A percentile compares a stretch with the other conserved stretches of the same genome.
Evolutionary conservation across 208 protist genomes (phyloP).

Genomic region (Trypanosoma scelopori): DNA sequence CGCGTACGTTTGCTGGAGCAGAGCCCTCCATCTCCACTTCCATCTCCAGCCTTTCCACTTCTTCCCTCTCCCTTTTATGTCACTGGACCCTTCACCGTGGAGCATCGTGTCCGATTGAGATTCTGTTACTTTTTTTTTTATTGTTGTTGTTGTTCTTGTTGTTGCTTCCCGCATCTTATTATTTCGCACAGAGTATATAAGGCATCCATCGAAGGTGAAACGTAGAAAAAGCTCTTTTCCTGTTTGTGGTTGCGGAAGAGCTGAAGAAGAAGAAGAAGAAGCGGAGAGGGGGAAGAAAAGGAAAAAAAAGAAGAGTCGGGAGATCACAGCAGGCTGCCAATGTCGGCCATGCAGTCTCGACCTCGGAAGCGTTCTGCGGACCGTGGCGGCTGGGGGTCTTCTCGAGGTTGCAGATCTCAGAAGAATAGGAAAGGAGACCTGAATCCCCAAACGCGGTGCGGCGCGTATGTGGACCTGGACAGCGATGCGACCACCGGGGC

Average conservation of each 20-base stretch:
- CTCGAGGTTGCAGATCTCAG: background rate
- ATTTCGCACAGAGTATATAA: too few relatives aligned
- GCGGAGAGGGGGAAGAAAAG: background rate
- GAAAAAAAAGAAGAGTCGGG: background rate
- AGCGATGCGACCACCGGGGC: background rate
- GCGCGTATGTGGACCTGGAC: background rate
- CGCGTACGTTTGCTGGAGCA: too few relatives aligned
- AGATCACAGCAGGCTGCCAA: constrained; percentile 4
- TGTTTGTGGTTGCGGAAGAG: background rate
- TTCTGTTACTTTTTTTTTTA: too few relatives aligned
- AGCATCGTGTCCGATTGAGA: too few relatives aligned
- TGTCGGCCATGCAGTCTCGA: constrained; percentile 13
- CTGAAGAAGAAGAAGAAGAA: background rate
- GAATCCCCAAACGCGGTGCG: background rate
- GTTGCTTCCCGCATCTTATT: too few relatives aligned
- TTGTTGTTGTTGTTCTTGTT: too few relatives aligned
- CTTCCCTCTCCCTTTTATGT: too few relatives aligned
- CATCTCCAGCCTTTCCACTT: too few relatives aligned
- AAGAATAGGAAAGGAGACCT: constrained; percentile 10
- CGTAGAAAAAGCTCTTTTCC: too few relatives aligned
- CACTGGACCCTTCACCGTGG: too few relatives aligned
- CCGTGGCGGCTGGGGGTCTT: background rate
- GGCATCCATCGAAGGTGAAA: too few relatives aligned
- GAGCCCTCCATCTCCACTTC: too few relatives aligned
- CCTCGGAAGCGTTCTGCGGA: constrained; percentile 21